Percentiles rank a stretch among this genome's conserved stretches.
Conservation (phyloP, 768 basidiomycete genomes). For the Scleroderma citrinum region DNA sequence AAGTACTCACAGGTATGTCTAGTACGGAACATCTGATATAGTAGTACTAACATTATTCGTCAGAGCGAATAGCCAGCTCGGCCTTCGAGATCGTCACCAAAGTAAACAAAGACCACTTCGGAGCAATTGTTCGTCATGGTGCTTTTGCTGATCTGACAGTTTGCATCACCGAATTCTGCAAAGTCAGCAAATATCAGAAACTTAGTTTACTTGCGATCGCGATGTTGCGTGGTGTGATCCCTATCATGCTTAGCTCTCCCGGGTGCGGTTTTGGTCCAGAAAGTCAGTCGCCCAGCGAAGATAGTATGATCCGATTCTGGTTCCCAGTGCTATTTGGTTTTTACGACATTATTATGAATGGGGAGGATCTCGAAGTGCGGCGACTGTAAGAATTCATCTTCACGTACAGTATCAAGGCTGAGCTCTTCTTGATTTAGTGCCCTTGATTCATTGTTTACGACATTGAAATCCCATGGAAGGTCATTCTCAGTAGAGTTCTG, state of each 20-base stretch:
- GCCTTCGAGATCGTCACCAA: slow-evolving; percentile 95
- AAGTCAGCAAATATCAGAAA: slow-evolving; percentile 98
- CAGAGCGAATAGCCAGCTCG: slow-evolving; percentile 86
- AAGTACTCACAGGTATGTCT: slow-evolving; percentile 72
- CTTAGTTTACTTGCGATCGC: slow-evolving; percentile 94
- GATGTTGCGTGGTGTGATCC: slow-evolving; percentile 91
- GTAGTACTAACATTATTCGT: neutral
- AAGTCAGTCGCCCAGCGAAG: slow-evolving; percentile 47
- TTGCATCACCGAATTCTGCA: slow-evolving; percentile 98
- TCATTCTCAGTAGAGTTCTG: slow-evolving; percentile 90
- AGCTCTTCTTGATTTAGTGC: slow-evolving; percentile 50
- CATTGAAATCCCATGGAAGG: slow-evolving; percentile 83
- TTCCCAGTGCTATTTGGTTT: slow-evolving; percentile 96
- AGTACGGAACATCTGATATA: neutral
- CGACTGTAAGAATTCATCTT: slow-evolving; percentile 64
- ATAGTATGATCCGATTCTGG: slow-evolving; percentile 95
- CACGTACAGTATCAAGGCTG: neutral
- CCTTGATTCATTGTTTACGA: slow-evolving; percentile 92
- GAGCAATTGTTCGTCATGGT: slow-evolving; percentile 86
- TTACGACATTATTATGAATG: slow-evolving; percentile 99
- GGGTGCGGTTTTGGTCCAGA: slow-evolving; percentile 48
- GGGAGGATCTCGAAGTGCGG: slow-evolving; percentile 95
- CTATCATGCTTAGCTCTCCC: slow-evolving; percentile 81
- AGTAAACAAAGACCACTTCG: slow-evolving; percentile 86
- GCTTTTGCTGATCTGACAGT: slow-evolving; percentile 94